Evolutionary conservation across 2,329 filamentous ascomycete species (phyloP).

Genomic region (Diatrype stigma): DNA sequence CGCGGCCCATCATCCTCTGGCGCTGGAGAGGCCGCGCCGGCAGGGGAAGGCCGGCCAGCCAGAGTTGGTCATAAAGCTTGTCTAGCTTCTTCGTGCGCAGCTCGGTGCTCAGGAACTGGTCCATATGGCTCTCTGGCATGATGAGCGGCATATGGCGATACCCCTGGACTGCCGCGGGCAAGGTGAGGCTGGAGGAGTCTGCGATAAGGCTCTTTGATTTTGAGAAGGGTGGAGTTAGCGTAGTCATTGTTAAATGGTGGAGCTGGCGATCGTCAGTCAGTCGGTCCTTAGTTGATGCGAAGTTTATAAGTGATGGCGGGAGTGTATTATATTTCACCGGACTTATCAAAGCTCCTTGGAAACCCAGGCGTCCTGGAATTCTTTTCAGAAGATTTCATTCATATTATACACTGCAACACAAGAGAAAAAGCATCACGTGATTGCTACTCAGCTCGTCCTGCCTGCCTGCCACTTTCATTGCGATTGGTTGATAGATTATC

Average conservation of each 20-base stretch:
- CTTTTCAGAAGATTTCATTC: too few relatives aligned
- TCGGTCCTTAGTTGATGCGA: too few relatives aligned
- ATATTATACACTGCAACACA: too few relatives aligned
- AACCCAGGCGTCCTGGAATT: neutral
- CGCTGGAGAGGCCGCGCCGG: conserved; percentile 21
- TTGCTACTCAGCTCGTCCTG: too few relatives aligned
- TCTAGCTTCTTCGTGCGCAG: conserved; percentile 12
- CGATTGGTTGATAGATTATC: too few relatives aligned
- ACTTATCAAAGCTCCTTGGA: too few relatives aligned
- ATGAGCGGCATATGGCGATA: neutral
- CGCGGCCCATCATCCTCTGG: conserved; percentile 22
- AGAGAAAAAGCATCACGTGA: too few relatives aligned
- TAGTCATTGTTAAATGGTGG: neutral
- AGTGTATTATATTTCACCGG: too few relatives aligned
- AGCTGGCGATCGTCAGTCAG: too few relatives aligned
- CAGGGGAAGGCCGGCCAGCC: conserved; percentile 16
- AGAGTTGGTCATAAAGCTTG: conserved; percentile 12
- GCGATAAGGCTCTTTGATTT: neutral
- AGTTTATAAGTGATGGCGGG: too few relatives aligned
- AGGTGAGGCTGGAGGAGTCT: neutral
- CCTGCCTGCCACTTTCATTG: too few relatives aligned
- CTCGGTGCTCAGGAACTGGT: conserved; percentile 7
- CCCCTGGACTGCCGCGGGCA: neutral
- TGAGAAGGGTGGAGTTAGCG: neutral
- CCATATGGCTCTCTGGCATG: neutral